A percentile compares a stretch with the other conserved stretches of the same genome.
Conservation (phyloP, 2,329 filamentous ascomycete genomes). For the Botryotinia calthae region DNA sequence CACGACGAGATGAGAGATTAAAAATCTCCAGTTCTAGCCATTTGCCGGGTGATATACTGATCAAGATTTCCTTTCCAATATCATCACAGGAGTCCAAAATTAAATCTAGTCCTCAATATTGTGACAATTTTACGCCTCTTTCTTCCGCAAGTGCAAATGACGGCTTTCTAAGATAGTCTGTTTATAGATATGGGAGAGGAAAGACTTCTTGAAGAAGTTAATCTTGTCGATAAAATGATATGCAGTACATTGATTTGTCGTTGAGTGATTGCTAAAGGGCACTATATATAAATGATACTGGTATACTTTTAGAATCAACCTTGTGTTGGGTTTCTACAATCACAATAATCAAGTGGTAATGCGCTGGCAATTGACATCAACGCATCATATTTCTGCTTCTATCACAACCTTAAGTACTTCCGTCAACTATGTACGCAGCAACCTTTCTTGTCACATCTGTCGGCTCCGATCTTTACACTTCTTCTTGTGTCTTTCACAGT, state of each 20-base stretch:
- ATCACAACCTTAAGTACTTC: not conserved
- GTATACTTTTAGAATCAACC: not conserved
- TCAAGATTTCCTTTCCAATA: not conserved
- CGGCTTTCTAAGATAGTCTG: not conserved
- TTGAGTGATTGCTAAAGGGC: not conserved
- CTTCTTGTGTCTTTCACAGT: slow-evolving; percentile 1
- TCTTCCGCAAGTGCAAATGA: not conserved
- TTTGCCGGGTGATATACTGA: not conserved
- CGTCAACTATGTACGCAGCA: not conserved
- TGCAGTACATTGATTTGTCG: not conserved
- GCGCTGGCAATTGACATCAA: not conserved
- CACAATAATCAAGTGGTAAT: not conserved
- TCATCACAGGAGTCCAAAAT: not conserved
- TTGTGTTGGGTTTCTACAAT: not conserved
- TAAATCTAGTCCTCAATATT: not conserved
- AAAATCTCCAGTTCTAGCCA: not conserved
- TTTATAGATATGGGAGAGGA: not conserved
- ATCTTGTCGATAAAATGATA: not conserved
- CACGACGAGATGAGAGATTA: not conserved
- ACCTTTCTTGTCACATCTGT: not conserved
- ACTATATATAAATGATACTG: not conserved
- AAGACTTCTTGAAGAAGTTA: not conserved
- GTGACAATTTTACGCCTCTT: not conserved
- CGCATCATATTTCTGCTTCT: not conserved
- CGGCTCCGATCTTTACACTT: not conserved